phyloP scores from a whole-genome alignment of 2,329 filamentous ascomycete species.

The Myriosclerotinia scirpicola region DNA sequence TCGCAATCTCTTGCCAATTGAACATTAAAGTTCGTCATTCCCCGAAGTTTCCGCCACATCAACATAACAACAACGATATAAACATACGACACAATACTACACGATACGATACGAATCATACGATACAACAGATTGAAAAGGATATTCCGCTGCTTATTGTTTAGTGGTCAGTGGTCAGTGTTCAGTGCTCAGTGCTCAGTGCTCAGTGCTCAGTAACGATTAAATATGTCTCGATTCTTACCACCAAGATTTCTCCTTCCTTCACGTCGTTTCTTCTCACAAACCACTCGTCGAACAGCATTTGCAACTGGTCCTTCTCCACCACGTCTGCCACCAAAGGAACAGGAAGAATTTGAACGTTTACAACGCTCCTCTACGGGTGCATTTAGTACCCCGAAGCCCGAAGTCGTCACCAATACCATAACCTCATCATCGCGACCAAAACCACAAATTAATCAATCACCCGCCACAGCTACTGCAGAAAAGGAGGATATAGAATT shows the following conservation, averaged over 20 bases:
- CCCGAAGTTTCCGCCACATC: neutral
- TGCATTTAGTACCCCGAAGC: constrained; percentile 66
- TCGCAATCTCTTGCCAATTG: constrained; percentile 26
- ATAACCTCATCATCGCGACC: constrained; percentile 34
- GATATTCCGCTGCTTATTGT: too few species aligned
- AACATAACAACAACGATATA: neutral
- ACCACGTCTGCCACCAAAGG: constrained; percentile 80
- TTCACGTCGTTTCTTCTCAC: constrained; percentile 37
- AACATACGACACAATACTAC: neutral
- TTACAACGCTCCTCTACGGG: constrained; percentile 77
- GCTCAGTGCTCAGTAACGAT: neutral
- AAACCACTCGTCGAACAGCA: constrained; percentile 36
- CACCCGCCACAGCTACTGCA: constrained; percentile 40
- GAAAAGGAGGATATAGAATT: constrained; percentile 34
- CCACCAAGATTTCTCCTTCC: constrained; percentile 34
- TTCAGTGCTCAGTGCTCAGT: too few species aligned
- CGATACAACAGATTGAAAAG: neutral
- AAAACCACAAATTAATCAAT: constrained; percentile 51
- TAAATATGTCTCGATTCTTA: constrained; percentile 37
- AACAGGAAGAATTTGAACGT: constrained; percentile 87
- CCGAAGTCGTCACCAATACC: constrained; percentile 29
- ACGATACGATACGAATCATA: too few species aligned
- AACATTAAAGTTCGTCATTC: constrained; percentile 9
- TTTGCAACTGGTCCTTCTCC: constrained; percentile 65
- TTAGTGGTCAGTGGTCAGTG: too few species aligned